Base-by-base conservation (phyloP, 148 eudicot species). In the Amaranthus hypochondriacus region DNA sequence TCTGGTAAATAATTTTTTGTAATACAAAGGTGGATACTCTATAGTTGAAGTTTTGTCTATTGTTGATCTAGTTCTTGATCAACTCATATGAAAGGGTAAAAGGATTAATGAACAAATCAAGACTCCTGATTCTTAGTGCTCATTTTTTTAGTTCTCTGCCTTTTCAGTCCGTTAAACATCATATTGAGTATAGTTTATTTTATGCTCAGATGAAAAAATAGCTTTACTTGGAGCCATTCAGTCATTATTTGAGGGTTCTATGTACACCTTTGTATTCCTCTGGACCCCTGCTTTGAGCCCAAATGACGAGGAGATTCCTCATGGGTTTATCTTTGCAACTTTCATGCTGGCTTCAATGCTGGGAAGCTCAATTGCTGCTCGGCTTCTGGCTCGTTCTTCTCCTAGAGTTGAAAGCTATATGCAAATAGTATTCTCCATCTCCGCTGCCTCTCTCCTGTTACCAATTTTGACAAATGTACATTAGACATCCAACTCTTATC, bases 221-320 rank as follows among this genome's bases (percentile, higher is more conserved):
- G 98, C 97, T 52, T 83, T 94, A 79, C 81, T 94, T 75, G 98
- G 97, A 68, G 98, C 98, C 62, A 94, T 94, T 76, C 98, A 94
- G 80, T 94, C 98, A 15, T 84, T 94, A 42, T 94, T 94, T 82
- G 98, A 94, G 87, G 98, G 97, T 82, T 94, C 98, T 42, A 91
- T 91, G 98, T 91, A 94, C 61, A 94, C 98, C 46, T 94, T 91
- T 81, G 98, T 94, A 76, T 94, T 94, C 83, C 92, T 91, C 11
- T 94, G 97, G 98, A 94, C 98, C 55, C 98, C 97, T 79, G 98
- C 97, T 72, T 81, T 94, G 83, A 94, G 97, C 71, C 97, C 98
- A 55, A 88, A 94, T 75, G 95, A 92, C 3, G 98, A 94, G 82
- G 92, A 91, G 11, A 89, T 94, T 81, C 97, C 98, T 57, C 98